Evolutionary conservation across 129 eudicot species (phyloP).

Genomic region (Helianthus tuberosus): DNA sequence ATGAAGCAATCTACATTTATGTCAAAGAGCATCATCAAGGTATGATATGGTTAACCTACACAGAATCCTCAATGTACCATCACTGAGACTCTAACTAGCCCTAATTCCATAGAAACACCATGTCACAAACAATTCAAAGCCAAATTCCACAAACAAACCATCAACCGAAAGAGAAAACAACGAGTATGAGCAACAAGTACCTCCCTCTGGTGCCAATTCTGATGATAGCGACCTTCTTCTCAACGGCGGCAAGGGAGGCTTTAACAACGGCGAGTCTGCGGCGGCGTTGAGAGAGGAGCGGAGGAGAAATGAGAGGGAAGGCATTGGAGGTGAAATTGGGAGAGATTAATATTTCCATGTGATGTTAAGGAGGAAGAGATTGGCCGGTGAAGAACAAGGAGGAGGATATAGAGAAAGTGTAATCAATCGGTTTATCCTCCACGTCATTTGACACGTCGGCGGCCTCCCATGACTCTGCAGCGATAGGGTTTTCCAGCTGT

Average conservation of each 20-base stretch:
- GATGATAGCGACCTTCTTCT: slow-evolving; percentile 5
- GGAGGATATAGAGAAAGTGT: background rate
- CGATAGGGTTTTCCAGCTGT: no score
- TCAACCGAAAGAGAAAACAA: background rate
- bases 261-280: background rate
- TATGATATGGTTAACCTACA: background rate
- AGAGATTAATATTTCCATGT: background rate
- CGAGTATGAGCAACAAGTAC: background rate
- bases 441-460: slow-evolving; percentile 5
- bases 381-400: background rate
- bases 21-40: background rate
- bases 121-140: background rate
- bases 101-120: background rate
- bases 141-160: no score
- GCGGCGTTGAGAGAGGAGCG: background rate
- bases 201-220: slow-evolving; percentile 21
- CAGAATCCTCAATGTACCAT: background rate
- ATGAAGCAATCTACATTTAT: background rate
- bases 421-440: slow-evolving; percentile 13
- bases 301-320: background rate
- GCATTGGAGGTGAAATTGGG: slow-evolving; percentile 6
- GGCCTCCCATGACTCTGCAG: background rate
- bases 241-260: slow-evolving; percentile 9
- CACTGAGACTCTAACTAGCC: background rate
- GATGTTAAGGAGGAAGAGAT: background rate